Percentiles rank a stretch among this genome's conserved stretches.
Evolutionary conservation across 441 rosid species (phyloP).

Genomic region (Isatis lusitanica): DNA sequence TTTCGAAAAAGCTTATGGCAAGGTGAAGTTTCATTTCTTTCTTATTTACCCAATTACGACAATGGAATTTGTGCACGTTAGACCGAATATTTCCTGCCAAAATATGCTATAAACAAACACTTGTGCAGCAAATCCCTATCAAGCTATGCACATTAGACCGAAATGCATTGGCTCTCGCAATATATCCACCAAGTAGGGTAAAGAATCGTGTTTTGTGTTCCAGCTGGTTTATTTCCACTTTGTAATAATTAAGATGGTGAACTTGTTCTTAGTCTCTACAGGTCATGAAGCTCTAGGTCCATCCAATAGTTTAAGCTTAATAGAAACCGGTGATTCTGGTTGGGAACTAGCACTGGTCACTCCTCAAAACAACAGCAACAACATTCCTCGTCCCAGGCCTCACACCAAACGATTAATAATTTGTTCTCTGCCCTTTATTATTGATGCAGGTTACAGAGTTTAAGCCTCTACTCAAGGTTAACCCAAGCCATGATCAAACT

Average conservation of each 20-base stretch:
- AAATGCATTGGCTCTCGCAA: constrained; percentile 90
- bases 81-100: background rate
- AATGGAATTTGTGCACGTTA: background rate
- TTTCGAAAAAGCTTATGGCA: constrained; percentile 81
- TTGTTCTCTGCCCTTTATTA: too few relatives aligned
- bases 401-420: constrained; percentile 38
- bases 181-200: constrained; percentile 40
- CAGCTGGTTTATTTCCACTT: background rate
- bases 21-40: constrained; percentile 42
- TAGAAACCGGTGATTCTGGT: constrained; percentile 61
- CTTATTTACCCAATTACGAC: background rate
- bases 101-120: too few relatives aligned
- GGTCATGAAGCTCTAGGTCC: constrained; percentile 44
- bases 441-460: too few relatives aligned
- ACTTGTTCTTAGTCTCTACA: constrained; percentile 12
- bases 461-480: too few relatives aligned
- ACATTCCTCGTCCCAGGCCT: constrained; percentile 37
- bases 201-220: background rate
- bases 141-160: too few relatives aligned
- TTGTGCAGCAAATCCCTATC: too few relatives aligned
- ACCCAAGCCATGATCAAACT: too few relatives aligned
- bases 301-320: constrained; percentile 56
- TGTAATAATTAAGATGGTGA: background rate
- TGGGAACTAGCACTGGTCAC: constrained; percentile 94
- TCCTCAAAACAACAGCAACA: constrained; percentile 66